Evolutionary conservation across 108 stramenopile species (phyloP).

Genomic region (Schizochytrium sp.): DNA sequence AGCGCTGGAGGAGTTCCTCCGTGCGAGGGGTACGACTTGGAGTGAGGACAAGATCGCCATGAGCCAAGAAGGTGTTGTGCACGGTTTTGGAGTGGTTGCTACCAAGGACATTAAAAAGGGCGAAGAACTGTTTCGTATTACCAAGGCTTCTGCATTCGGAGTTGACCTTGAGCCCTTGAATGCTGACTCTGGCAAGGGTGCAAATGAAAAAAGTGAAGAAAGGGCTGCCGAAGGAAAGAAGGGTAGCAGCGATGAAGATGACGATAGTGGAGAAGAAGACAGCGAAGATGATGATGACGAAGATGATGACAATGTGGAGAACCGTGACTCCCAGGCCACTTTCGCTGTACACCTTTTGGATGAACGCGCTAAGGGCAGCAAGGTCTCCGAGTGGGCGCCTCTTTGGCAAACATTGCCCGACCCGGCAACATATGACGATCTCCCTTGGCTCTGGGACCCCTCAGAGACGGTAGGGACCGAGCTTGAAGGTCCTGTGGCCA

Average conservation of each 20-base stretch:
- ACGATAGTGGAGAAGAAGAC: not conserved
- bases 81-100: conserved; percentile 46
- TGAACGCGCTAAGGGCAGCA: not conserved
- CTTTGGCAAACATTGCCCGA: conserved; percentile 38
- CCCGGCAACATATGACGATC: not conserved
- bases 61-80: not conserved
- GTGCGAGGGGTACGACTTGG: not conserved
- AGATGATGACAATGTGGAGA: conserved; percentile 6
- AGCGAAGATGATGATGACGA: not conserved
- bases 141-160: conserved; percentile 3
- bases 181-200: no score
- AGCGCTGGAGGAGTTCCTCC: conserved; percentile 34
- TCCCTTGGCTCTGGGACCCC: conserved; percentile 38
- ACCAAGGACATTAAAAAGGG: not conserved
- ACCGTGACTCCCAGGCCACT: conserved; percentile 7
- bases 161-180: no score
- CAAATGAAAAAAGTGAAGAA: no score
- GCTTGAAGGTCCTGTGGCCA: not conserved
- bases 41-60: not conserved
- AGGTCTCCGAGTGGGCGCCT: conserved; percentile 19
- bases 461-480: not conserved
- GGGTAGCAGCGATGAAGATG: not conserved
- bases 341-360: not conserved
- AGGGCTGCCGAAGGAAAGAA: not conserved
- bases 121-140: conserved; percentile 5